Evolutionary conservation across 1,139 yeast species (phyloP).

Genomic region (Yarrowia galli): DNA sequence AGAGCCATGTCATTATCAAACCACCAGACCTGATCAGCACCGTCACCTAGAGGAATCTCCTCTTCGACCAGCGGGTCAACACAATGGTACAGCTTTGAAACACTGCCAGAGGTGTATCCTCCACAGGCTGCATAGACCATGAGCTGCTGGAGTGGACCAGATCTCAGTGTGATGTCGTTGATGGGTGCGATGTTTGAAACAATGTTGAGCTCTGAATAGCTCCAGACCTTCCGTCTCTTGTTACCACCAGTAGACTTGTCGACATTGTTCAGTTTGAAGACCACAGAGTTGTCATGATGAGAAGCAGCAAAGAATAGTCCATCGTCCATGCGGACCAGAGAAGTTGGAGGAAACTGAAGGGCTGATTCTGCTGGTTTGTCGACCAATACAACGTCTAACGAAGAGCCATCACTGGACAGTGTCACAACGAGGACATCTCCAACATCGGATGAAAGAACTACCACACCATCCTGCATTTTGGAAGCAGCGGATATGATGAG

Average conservation of each 20-base stretch:
- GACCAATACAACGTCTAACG: constrained; percentile 9
- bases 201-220: constrained; percentile 4
- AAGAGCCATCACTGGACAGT: neutral
- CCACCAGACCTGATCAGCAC: constrained; percentile 37
- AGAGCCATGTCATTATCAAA: constrained; percentile 10
- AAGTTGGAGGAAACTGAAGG: constrained; percentile 28
- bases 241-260: constrained; percentile 10
- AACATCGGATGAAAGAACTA: constrained; percentile 22
- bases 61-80: constrained; percentile 15
- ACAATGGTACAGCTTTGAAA: constrained; percentile 14
- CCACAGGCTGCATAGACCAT: constrained; percentile 29
- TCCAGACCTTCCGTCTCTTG: constrained; percentile 15
- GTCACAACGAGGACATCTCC: constrained; percentile 24
- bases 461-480: constrained; percentile 22
- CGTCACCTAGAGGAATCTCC: constrained; percentile 29
- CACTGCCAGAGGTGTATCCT: constrained; percentile 37
- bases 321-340: constrained; percentile 32
- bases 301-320: constrained; percentile 31
- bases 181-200: constrained; percentile 30
- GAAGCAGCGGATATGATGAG: constrained; percentile 27
- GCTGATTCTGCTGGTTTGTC: constrained; percentile 25
- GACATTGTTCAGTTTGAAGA: constrained; percentile 13
- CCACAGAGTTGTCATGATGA: constrained; percentile 33
- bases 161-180: constrained; percentile 5
- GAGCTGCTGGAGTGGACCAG: constrained; percentile 20